Evolutionary conservation across 2,329 filamentous ascomycete genomes (phyloP), one percentile per base, ranked within the genome.

Genomic region (Sphaerulina musiva): DNA sequence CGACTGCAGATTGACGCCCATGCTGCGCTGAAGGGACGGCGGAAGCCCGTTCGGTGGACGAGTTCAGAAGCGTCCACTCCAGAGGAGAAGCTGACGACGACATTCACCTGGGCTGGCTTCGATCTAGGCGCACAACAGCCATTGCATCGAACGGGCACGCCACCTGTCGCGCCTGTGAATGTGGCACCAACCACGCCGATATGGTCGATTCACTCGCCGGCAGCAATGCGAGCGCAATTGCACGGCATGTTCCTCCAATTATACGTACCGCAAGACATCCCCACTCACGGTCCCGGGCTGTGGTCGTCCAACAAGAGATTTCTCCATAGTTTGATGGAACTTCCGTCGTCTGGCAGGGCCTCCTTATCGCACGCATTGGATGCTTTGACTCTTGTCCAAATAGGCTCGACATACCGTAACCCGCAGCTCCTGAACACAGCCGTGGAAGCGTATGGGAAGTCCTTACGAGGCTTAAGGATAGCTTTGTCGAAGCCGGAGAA

Each of bases 351-450:
- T 5, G 43, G 58, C 34, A 38, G 10, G 20, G 54, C 62, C 5
- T 61, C 53, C 6, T 56, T 68, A n/a, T 46, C 47, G 5, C 54
- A 64, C 26, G 59, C 55, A 17, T 50, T 68, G 11, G 65, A 68
- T 34, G 59, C 63, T 6, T 45, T 68, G 10, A 57, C 56, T 29
- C 53, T 68, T 26, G 58, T 66, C 4, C 59, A 65, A 29, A 44
- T 66, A 1, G 65, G 66, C 7, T 62, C 58, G n/a, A 46, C 57
- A 4, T 48, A 56, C n/a, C 55, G 63, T 11, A 61, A 67, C 39
- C 26, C 50, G 11, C 26, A 34, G 2, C 50, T 67, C 8, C 50
- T 67, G 9, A 48, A 59, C 8, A 55, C 62, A 26, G 55, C 64
- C 2, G 51, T 62, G 6, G 41, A 50, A 20, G 50, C 54, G 8